Evolutionary conservation across 164 flowering plant genomes (phyloP).

Genomic region (Dillenia turbinata): DNA sequence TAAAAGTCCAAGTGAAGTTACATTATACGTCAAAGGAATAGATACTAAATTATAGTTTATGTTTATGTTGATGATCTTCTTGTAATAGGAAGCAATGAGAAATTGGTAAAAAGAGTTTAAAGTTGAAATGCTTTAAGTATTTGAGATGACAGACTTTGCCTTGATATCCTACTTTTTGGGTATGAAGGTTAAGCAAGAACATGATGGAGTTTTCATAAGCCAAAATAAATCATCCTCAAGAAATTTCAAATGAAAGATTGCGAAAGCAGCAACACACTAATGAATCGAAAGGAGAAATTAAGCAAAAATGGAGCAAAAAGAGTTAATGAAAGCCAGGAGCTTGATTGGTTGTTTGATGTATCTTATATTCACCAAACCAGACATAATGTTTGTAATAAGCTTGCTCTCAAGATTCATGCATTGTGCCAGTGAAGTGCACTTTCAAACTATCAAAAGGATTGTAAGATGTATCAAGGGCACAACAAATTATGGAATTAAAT

Average conservation of each 20-base stretch:
- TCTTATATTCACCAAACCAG: not conserved
- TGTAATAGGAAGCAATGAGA: not conserved
- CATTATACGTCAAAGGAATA: not conserved
- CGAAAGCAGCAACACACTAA: not conserved
- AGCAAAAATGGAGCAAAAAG: not conserved
- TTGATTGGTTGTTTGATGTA: not conserved
- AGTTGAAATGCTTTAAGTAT: not conserved
- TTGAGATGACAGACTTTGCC: slow-evolving; percentile 6
- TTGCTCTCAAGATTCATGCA: slow-evolving; percentile 1
- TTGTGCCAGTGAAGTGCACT: not conserved
- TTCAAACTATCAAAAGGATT: not conserved
- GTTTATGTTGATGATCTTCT: slow-evolving; percentile 7
- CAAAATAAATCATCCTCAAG: not conserved
- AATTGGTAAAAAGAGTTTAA: not conserved
- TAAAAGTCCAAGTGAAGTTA: not conserved
- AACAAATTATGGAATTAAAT: not conserved
- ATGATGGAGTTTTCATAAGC: slow-evolving; percentile 3
- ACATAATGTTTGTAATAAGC: not conserved
- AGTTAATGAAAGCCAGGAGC: slow-evolving; percentile 3
- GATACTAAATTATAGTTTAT: not conserved
- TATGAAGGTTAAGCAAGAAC: not conserved
- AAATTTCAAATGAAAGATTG: slow-evolving; percentile 2
- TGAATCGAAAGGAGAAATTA: not conserved
- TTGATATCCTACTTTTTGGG: slow-evolving; percentile 4
- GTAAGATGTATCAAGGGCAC: not conserved